Evolutionary conservation across 441 rosid genomes (phyloP), one percentile per base, ranked within the genome.

Genomic region (Codiaeum variegatum): DNA sequence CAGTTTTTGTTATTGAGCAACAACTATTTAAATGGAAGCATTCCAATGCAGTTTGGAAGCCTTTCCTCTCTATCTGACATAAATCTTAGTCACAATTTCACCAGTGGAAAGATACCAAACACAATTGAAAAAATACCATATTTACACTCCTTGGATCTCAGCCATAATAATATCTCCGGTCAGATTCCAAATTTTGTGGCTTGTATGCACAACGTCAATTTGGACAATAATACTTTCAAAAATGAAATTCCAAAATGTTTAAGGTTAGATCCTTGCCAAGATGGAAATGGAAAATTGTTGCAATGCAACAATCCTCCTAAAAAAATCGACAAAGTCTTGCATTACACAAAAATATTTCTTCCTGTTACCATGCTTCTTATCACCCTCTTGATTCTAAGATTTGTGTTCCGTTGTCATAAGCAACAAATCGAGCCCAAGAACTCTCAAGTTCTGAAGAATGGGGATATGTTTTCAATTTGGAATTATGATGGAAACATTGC

Each of bases 91-190:
- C 42, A 28, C 61, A 82, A 79, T 72, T 73, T 11, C n/a, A 42
- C 79, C 28, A 56, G 58, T 61, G 77, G 68, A 11, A 8, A 59
- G 23, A 79, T 79, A 26, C 81, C 83, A n/a, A n/a, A n/a, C n/a
- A n/a, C n/a, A n/a, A n/a, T n/a, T n/a, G n/a, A n/a, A n/a, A n/a
- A n/a, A n/a, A n/a, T n/a, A n/a, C n/a, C n/a, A n/a, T n/a, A n/a
- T n/a, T n/a, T n/a, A n/a, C n/a, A n/a, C n/a, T n/a, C n/a, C n/a
- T n/a, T n/a, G 61, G 77, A 77, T 67, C 69, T 79, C 16, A 77
- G 83, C 73, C 71, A 69, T 38, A 82, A 82, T 71, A 62, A 61
- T 19, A 63, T 83, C 38, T 63, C 69, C 4, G 83, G 86, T 19
- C 40, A 74, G 42, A 75, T 81, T 62, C 77, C 84, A 28, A 23